These are phyloP conservation scores for Pseudogymnoascus sp. DNA, from an alignment of 2,329 filamentous ascomycete species.

Conservation along the genomic window DNA sequence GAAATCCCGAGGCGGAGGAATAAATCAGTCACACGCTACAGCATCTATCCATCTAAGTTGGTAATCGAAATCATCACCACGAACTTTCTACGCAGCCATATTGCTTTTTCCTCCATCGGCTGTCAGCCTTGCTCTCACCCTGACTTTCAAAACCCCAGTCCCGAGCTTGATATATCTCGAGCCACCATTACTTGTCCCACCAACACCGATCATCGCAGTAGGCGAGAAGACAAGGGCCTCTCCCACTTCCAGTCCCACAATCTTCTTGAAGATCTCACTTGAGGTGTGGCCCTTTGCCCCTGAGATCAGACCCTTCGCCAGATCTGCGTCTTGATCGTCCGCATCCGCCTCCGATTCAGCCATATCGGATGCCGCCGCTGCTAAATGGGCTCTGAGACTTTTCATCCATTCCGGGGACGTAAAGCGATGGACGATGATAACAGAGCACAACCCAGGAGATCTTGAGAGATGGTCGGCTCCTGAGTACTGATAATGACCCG, in stretches of 20 bases:
- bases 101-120: conserved; percentile 37
- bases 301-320: not conserved
- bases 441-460: conserved; percentile 59
- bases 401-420: conserved; percentile 56
- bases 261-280: conserved; percentile 34
- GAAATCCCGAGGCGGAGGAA: not conserved
- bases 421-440: conserved; percentile 68
- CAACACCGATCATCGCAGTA: conserved; percentile 32
- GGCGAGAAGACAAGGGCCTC: conserved; percentile 42
- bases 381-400: conserved; percentile 38
- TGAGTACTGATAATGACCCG: conserved; percentile 68
- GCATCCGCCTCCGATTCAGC: conserved; percentile 24
- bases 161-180: conserved; percentile 20
- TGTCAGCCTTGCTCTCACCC: conserved; percentile 34
- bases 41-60: not conserved
- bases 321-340: conserved; percentile 21
- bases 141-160: conserved; percentile 30
- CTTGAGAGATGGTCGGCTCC: conserved; percentile 63
- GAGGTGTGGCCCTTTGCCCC: conserved; percentile 17
- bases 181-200: conserved; percentile 9
- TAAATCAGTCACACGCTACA: not conserved
- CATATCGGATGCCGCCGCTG: conserved; percentile 30
- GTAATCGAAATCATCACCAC: not conserved
- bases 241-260: conserved; percentile 40
- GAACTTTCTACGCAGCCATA: conserved; percentile 20